A percentile compares a stretch with the other conserved stretches of the same genome.
These are phyloP conservation scores for Borealophlyctis nickersoniae DNA, from an alignment of 192 early-diverging fungal species.

Conservation along the genomic window DNA sequence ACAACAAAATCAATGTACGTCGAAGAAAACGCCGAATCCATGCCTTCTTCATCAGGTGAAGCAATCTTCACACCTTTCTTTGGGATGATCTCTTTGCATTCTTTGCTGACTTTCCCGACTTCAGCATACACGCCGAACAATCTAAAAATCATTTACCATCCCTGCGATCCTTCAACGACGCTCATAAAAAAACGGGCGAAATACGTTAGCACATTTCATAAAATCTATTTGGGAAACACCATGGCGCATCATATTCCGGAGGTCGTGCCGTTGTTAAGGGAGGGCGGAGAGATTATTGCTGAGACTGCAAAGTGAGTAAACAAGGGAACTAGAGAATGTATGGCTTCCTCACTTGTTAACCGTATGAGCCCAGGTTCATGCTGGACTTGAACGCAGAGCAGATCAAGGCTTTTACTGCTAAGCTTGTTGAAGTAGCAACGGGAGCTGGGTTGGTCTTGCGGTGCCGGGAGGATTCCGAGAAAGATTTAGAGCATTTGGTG, in stretches of 20 bases:
- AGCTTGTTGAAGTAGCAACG: constrained; percentile 16
- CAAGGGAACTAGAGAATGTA: not conserved
- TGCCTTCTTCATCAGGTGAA: no score
- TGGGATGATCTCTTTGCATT: no score
- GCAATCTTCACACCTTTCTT: constrained; percentile 1
- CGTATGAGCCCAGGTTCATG: constrained; percentile 1
- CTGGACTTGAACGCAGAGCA: constrained; percentile 14
- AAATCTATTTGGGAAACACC: constrained; percentile 27
- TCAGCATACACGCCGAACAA: not conserved
- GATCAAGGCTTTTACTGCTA: constrained; percentile 12
- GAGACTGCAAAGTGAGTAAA: constrained; percentile 35
- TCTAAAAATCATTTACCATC: constrained; percentile 20
- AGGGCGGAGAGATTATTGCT: constrained; percentile 17
- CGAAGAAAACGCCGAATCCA: constrained; percentile 6
- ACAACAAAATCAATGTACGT: not conserved
- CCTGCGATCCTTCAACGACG: constrained; percentile 11
- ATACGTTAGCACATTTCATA: constrained; percentile 21
- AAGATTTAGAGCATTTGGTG: not conserved
- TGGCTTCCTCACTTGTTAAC: constrained; percentile 2
- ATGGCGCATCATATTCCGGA: constrained; percentile 34
- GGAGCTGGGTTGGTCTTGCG: constrained; percentile 9
- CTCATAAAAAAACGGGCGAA: constrained; percentile 4
- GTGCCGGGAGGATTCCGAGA: not conserved
- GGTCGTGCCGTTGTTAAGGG: constrained; percentile 8
- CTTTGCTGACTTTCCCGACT: constrained; percentile 1